These are phyloP conservation scores for Exophiala viscosa DNA, from an alignment of 2,329 filamentous ascomycete genomes.

Conservation along the genomic window DNA sequence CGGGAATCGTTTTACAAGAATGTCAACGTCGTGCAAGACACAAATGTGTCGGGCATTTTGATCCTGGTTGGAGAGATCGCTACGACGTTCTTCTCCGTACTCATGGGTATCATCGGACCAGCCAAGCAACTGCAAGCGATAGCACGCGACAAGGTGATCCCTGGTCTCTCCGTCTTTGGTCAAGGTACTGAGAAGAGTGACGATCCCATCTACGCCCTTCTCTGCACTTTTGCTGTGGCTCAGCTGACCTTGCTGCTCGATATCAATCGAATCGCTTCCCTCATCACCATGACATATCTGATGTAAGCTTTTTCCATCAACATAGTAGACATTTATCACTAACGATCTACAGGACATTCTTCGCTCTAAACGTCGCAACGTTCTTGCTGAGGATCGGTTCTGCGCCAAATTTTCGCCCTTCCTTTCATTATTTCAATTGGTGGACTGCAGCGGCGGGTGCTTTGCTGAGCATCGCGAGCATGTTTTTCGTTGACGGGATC, in stretches of 20 bases:
- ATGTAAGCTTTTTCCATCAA: slow-evolving; percentile 49
- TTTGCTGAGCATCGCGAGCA: slow-evolving; percentile 70
- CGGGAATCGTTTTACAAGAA: slow-evolving; percentile 69
- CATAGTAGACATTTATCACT: background rate
- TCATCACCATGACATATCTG: slow-evolving; percentile 87
- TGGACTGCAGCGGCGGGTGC: slow-evolving; percentile 73
- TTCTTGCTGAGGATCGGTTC: slow-evolving; percentile 83
- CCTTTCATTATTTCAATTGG: slow-evolving; percentile 86
- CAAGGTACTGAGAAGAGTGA: slow-evolving; percentile 69
- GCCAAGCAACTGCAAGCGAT: slow-evolving; percentile 82
- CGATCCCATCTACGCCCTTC: slow-evolving; percentile 71
- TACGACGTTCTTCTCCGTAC: slow-evolving; percentile 75
- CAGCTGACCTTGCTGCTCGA: slow-evolving; percentile 78
- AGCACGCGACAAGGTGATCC: slow-evolving; percentile 72
- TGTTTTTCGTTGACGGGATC: slow-evolving; percentile 85
- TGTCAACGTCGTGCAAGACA: slow-evolving; percentile 74
- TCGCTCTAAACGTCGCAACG: slow-evolving; percentile 82
- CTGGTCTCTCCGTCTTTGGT: slow-evolving; percentile 69
- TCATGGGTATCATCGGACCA: slow-evolving; percentile 83
- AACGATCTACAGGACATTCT: slow-evolving; percentile 57
- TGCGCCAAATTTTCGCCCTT: slow-evolving; percentile 82
- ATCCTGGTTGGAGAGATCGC: slow-evolving; percentile 80
- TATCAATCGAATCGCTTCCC: slow-evolving; percentile 82
- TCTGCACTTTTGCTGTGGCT: slow-evolving; percentile 70
- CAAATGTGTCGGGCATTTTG: slow-evolving; percentile 69